Conservation (phyloP, 129 eudicot species). For the Chrysanthemum lavandulifolium region DNA sequence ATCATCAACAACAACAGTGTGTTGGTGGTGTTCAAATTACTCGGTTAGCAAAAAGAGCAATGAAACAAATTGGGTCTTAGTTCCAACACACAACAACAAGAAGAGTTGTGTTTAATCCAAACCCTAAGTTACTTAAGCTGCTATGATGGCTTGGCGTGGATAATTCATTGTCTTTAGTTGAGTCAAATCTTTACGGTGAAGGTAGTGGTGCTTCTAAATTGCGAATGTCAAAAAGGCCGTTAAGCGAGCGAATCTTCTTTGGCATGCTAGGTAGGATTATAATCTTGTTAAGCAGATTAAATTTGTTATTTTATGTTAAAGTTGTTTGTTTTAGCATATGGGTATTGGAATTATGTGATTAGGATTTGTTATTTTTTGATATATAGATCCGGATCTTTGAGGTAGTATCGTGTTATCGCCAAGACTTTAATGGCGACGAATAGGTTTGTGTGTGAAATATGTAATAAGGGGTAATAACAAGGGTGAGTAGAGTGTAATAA, state of each 20-base stretch:
- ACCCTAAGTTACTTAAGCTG: slow-evolving; percentile 7
- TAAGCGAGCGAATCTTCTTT: slow-evolving; percentile 76
- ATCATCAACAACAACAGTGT: too few relatives aligned
- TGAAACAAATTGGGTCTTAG: too few relatives aligned
- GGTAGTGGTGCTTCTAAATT: slow-evolving; percentile 34
- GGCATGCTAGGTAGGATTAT: slow-evolving; percentile 87
- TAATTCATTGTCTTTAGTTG: slow-evolving; percentile 52
- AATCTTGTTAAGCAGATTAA: not conserved
- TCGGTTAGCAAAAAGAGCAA: too few relatives aligned
- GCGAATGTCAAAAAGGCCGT: not conserved
- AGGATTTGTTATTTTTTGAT: slow-evolving; percentile 9
- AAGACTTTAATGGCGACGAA: slow-evolving; percentile 89
- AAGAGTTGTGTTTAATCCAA: not conserved
- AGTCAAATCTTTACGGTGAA: slow-evolving; percentile 66
- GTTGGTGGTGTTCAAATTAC: too few relatives aligned
- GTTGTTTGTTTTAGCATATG: not conserved
- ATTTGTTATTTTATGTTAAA: not conserved
- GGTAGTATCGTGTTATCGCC: too few relatives aligned
- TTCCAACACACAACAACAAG: too few relatives aligned
- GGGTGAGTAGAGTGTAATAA: too few relatives aligned
- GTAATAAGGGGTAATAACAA: slow-evolving; percentile 65
- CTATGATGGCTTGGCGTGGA: slow-evolving; percentile 52
- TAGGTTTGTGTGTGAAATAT: slow-evolving; percentile 90
- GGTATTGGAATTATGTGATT: slow-evolving; percentile 2
- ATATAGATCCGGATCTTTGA: slow-evolving; percentile 93